These are phyloP conservation scores for Xanthoconium stramineum DNA, from an alignment of 768 basidiomycete genomes.

Conservation along the genomic window DNA sequence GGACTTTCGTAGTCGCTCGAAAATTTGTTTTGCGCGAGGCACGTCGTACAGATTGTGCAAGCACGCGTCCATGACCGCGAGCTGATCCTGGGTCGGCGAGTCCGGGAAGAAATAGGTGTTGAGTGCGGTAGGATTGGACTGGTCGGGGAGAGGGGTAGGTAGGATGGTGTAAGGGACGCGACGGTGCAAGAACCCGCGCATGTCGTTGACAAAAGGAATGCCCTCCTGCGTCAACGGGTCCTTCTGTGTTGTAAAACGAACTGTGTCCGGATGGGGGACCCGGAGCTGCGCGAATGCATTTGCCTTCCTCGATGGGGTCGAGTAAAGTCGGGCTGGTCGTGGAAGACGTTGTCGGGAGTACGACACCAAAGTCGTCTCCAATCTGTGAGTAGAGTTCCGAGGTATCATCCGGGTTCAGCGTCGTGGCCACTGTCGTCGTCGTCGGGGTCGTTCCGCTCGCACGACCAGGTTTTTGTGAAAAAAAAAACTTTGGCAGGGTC, in stretches of 20 bases:
- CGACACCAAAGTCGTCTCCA: slow-evolving; percentile 48
- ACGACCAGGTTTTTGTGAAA: slow-evolving; percentile 10
- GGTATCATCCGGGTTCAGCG: slow-evolving; percentile 25
- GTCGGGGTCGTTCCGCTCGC: slow-evolving; percentile 14
- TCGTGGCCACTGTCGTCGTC: slow-evolving; percentile 8
- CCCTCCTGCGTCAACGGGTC: slow-evolving; percentile 21
- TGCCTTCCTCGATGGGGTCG: slow-evolving; percentile 55
- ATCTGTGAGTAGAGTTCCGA: slow-evolving; percentile 24
- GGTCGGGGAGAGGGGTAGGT: slow-evolving; percentile 62
- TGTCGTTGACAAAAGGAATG: slow-evolving; percentile 31
- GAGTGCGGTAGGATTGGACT: slow-evolving; percentile 32
- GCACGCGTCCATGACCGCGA: slow-evolving; percentile 83
- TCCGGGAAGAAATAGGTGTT: slow-evolving; percentile 60
- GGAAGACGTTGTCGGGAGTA: slow-evolving; percentile 65
- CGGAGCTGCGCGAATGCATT: slow-evolving; percentile 41
- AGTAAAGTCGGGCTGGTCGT: slow-evolving; percentile 68
- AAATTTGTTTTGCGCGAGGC: slow-evolving; percentile 69
- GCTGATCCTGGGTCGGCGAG: slow-evolving; percentile 60
- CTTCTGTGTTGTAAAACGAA: slow-evolving; percentile 33
- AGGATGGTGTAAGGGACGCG: slow-evolving; percentile 52
- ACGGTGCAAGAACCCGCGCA: slow-evolving; percentile 51
- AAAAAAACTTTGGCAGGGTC: slow-evolving; percentile 1
- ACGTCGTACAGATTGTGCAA: slow-evolving; percentile 74
- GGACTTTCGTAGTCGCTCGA: slow-evolving; percentile 54
- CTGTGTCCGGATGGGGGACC: slow-evolving; percentile 35